These are phyloP conservation scores for Diutina mesorugosa DNA, from an alignment of 1,139 yeast species.

Conservation along the genomic window DNA sequence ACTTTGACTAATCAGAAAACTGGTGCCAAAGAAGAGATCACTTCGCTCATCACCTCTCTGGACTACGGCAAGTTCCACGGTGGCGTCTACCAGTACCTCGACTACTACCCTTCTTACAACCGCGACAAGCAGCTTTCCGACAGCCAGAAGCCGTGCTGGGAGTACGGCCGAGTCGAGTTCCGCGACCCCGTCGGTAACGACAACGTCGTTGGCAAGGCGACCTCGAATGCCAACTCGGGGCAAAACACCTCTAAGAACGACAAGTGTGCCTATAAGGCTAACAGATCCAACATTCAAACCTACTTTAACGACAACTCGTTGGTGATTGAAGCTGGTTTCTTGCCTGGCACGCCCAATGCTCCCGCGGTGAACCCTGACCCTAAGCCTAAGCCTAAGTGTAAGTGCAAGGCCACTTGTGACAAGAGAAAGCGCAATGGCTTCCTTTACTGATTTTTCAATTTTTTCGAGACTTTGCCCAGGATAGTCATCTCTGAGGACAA, in stretches of 20 bases:
- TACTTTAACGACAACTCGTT: background rate
- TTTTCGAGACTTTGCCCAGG: no score
- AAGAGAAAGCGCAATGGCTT: background rate
- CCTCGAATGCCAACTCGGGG: background rate
- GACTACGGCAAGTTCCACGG: background rate
- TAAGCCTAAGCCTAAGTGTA: background rate
- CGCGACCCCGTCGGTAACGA: background rate
- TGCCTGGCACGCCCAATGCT: background rate
- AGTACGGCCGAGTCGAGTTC: background rate
- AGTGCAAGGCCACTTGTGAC: background rate
- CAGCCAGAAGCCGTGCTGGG: background rate
- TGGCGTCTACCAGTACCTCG: background rate
- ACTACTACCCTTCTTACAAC: background rate
- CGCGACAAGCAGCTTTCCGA: background rate
- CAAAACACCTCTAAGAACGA: background rate
- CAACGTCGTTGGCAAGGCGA: background rate
- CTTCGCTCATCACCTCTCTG: background rate
- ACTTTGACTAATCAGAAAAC: background rate
- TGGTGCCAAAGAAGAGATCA: background rate
- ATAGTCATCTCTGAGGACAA: no score
- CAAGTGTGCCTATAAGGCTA: background rate
- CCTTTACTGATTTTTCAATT: background rate
- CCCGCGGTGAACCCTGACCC: background rate
- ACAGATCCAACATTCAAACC: background rate
- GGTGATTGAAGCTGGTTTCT: background rate